Evolutionary conservation across 345 rosid species (phyloP).

Genomic region (Luvunga scandens): DNA sequence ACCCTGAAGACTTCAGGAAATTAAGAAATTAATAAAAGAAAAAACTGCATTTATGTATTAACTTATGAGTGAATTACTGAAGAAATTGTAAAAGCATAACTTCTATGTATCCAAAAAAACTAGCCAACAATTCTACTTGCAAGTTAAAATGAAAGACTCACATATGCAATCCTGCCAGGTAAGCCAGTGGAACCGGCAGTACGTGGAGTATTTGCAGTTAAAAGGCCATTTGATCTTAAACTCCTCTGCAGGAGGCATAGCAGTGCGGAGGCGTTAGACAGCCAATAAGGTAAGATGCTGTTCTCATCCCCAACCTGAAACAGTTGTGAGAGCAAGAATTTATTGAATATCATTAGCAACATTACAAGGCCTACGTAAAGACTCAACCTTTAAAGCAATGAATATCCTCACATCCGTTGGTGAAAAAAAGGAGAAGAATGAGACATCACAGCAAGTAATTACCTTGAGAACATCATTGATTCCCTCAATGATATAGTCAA

Average conservation of each 20-base stretch:
- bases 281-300: constrained; percentile 80
- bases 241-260: constrained; percentile 91
- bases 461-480: constrained; percentile 86
- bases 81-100: neutral
- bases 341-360: neutral
- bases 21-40: neutral
- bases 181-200: constrained; percentile 51
- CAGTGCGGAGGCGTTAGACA: constrained; percentile 92
- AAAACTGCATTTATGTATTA: too few relatives aligned
- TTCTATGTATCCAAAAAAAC: neutral
- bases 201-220: constrained; percentile 53
- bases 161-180: constrained; percentile 72
- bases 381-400: neutral
- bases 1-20: neutral
- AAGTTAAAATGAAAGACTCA: constrained; percentile 28
- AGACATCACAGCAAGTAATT: constrained; percentile 8
- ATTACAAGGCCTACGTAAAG: neutral
- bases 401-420: neutral
- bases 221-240: constrained; percentile 72
- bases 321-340: constrained; percentile 8
- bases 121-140: neutral
- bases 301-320: constrained; percentile 80
- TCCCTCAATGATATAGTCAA: constrained; percentile 87
- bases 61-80: neutral
- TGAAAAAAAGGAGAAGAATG: neutral